Evolutionary conservation across 2,329 filamentous ascomycete genomes (phyloP).

Genomic region (Cercospora zeina): DNA sequence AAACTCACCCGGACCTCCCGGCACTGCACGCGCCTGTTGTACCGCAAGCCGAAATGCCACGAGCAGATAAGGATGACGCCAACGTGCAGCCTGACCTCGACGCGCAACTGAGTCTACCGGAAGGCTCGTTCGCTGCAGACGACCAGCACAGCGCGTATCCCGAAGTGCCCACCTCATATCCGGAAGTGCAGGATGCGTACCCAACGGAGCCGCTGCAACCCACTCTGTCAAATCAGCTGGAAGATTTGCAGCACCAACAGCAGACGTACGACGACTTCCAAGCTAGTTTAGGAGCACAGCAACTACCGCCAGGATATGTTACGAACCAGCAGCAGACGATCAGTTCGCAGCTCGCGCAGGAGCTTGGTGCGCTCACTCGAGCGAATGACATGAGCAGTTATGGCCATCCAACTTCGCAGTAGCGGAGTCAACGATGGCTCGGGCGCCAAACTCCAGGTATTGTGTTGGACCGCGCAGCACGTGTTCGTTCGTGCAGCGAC

Average conservation of each 20-base stretch:
- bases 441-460: not conserved
- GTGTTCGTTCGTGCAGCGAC: not conserved
- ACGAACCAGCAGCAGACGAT: conserved; percentile 12
- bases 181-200: conserved; percentile 14
- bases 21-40: conserved; percentile 22
- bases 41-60: conserved; percentile 10
- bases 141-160: conserved; percentile 14
- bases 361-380: conserved; percentile 12
- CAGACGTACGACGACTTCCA: conserved; percentile 16
- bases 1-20: conserved; percentile 36
- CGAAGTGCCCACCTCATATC: conserved; percentile 11
- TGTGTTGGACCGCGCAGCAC: not conserved
- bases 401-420: conserved; percentile 6
- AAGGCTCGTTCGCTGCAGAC: conserved; percentile 13
- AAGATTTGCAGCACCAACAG: conserved; percentile 15
- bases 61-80: not conserved
- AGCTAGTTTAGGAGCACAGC: conserved; percentile 11
- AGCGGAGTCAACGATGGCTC: too few species aligned
- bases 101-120: conserved; percentile 13
- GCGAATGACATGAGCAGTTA: conserved; percentile 6
- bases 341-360: conserved; percentile 9
- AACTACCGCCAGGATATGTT: conserved; percentile 4
- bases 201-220: conserved; percentile 11
- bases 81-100: conserved; percentile 5
- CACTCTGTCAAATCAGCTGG: conserved; percentile 10